Percentiles rank a stretch among this genome's conserved stretches.
Evolutionary conservation across 2,329 filamentous ascomycete genomes (phyloP).

Genomic region (Endothia cerciana): DNA sequence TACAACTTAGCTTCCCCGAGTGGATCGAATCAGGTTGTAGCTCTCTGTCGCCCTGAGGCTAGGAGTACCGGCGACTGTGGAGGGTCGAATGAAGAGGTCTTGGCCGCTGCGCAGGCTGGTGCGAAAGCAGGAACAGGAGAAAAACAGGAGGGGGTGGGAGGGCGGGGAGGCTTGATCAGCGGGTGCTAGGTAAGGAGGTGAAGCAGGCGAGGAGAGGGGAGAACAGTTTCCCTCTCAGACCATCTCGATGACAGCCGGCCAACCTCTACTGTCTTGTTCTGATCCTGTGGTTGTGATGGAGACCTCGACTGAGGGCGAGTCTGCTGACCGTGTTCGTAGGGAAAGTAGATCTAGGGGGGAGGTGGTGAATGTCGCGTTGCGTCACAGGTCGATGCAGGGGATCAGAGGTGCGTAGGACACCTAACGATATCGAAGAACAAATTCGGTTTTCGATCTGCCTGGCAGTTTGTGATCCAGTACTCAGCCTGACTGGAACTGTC

Average conservation of each 20-base stretch:
- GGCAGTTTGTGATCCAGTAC: conserved; percentile 16
- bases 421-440: conserved; percentile 15
- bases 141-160: neutral
- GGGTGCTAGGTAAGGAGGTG: neutral
- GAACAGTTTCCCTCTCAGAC: conserved; percentile 13
- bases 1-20: neutral
- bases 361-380: neutral
- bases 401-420: neutral
- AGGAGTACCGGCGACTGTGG: neutral
- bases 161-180: neutral
- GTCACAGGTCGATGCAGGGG: conserved; percentile 14
- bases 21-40: neutral
- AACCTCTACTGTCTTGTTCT: conserved; percentile 1
- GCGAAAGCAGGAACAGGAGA: neutral
- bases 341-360: conserved; percentile 7
- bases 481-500: conserved; percentile 1
- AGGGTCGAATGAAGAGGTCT: neutral
- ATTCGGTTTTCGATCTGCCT: conserved; percentile 10
- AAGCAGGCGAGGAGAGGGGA: neutral
- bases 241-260: conserved; percentile 24
- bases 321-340: neutral
- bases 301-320: neutral
- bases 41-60: neutral
- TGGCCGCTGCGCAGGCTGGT: neutral
- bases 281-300: neutral